Base-by-base conservation (phyloP, 345 rosid species). In the Triadica sebifera region DNA sequence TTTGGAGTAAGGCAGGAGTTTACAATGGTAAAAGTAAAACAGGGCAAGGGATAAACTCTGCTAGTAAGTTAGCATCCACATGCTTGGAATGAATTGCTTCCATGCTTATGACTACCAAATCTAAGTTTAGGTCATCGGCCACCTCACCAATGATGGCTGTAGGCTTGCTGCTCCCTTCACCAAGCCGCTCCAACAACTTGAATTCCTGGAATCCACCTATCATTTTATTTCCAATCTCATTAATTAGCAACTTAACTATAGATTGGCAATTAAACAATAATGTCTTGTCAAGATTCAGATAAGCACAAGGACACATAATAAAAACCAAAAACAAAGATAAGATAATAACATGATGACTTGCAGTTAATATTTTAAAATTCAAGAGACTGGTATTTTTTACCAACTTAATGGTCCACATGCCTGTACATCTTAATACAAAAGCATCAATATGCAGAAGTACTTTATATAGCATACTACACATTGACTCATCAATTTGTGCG, bases 31-130 rank as follows among this genome's bases (percentile, higher is more conserved):
- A 80, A 46, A 94, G 96, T 4, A 94, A 83, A 79, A 94, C 91
- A 0, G 98, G 95, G 79, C 98, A 94, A 17, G 98, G 98, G 76
- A 92, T 84, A 81, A 94, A 94, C 85, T 94, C 98, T 20, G 93
- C 98, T 5, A 91, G 87, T 41, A 94, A 83, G 82, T 94, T 94
- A 51, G 97, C 97, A 80, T 94, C 98, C 6, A 94, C 91, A 72
- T 88, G 90, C 88, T 94, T 94, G n/a, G 98, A 94, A 81, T 94
- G 98, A 77, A 94, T 92, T 65, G 98, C 97, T 67, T 92, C 98
- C 98, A 94, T 92, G 84, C 98, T 94, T 81, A 94, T 70, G 17
- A 94, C 87, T 12, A 94, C 98, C 67, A 94, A 83, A 84, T 94
- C 98, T 85, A 91, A 78, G 71, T 80, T 86, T 29, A 94, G 82